phyloP scores from a whole-genome alignment of 768 basidiomycete species.

The Nidularia sp. region DNA sequence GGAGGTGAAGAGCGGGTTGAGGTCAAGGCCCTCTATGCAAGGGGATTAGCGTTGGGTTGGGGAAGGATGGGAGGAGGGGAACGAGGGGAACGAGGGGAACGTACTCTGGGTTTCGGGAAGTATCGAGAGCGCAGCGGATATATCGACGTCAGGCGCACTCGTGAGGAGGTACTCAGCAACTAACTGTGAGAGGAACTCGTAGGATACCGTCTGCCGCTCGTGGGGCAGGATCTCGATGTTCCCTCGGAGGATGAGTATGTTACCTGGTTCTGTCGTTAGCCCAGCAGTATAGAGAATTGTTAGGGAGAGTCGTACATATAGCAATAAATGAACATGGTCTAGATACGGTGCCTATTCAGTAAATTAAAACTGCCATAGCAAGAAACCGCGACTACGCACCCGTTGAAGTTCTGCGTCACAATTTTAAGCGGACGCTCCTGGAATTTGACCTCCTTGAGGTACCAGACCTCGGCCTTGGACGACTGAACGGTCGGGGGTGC shows the following conservation, averaged over 20 bases:
- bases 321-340: conserved; percentile 93
- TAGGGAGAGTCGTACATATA: conserved; percentile 51
- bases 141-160: conserved; percentile 53
- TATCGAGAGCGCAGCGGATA: conserved; percentile 68
- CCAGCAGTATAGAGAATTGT: neutral
- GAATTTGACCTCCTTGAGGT: conserved; percentile 67
- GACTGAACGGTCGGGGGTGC: conserved; percentile 29
- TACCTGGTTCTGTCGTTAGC: conserved; percentile 44
- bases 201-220: conserved; percentile 68
- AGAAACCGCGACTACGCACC: no score
- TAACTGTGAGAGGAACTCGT: conserved; percentile 79
- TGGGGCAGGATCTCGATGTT: conserved; percentile 70
- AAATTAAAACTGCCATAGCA: conserved; percentile 1
- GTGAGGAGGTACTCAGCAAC: conserved; percentile 79
- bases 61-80: neutral
- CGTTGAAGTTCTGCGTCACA: conserved; percentile 82
- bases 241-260: conserved; percentile 84
- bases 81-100: conserved; percentile 17
- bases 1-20: conserved; percentile 81
- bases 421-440: conserved; percentile 43
- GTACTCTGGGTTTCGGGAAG: conserved; percentile 76
- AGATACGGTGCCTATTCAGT: no score
- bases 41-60: neutral
- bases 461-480: conserved; percentile 66
- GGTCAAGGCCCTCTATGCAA: conserved; percentile 81